Conservation (phyloP, 2,329 filamentous ascomycete genomes). For the Colletotrichum tofieldiae region DNA sequence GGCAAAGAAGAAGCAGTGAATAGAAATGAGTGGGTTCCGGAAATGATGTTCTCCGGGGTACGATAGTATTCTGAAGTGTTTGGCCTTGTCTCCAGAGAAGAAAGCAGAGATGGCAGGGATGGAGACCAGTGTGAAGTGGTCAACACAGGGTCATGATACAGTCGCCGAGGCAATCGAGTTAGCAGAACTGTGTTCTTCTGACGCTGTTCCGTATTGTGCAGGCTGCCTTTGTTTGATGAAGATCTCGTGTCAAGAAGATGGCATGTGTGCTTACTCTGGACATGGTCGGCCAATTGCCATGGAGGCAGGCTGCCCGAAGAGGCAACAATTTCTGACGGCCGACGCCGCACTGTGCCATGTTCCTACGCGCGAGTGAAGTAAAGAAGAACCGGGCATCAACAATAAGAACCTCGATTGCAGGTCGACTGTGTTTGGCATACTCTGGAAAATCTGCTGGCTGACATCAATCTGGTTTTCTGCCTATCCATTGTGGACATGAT, state of each 20-base stretch:
- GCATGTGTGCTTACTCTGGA: neutral
- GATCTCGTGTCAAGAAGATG: neutral
- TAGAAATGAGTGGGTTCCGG: neutral
- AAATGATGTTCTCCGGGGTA: neutral
- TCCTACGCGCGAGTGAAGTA: neutral
- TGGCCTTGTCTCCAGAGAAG: neutral
- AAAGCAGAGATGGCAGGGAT: neutral
- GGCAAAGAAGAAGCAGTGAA: slow-evolving; percentile 27
- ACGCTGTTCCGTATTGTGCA: neutral
- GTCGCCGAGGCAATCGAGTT: neutral
- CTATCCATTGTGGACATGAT: no score
- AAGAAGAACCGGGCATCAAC: neutral
- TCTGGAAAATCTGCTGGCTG: neutral
- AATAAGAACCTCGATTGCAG: neutral
- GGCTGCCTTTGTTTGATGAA: neutral
- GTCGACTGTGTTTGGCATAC: neutral
- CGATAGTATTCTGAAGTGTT: neutral
- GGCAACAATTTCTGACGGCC: neutral
- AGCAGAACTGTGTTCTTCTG: neutral
- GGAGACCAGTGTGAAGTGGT: neutral
- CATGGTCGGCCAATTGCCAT: neutral
- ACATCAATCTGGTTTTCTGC: no score
- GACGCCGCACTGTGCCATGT: neutral
- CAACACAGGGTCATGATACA: neutral
- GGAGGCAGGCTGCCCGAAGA: neutral